A percentile compares a stretch with the other conserved stretches of the same genome.
Evolutionary conservation across 1,139 yeast species (phyloP).

Genomic region (Suhomyces ambrosiae): DNA sequence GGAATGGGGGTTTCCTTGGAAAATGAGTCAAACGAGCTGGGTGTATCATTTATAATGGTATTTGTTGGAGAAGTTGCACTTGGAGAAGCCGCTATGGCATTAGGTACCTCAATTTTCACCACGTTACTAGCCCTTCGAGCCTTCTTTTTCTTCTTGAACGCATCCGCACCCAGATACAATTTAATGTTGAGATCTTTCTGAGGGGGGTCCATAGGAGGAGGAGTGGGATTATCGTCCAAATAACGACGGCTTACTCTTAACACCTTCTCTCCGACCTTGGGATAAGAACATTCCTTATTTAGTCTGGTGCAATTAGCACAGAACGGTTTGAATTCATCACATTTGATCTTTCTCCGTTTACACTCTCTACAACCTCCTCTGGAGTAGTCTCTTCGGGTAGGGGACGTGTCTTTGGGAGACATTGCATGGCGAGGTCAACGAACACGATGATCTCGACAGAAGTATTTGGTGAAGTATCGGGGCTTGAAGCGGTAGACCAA

Average conservation of each 20-base stretch:
- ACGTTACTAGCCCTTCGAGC: slow-evolving; percentile 1
- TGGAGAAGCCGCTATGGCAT: too few relatives aligned
- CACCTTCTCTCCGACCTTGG: slow-evolving; percentile 22
- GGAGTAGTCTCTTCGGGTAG: slow-evolving; percentile 18
- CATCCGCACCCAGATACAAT: slow-evolving; percentile 15
- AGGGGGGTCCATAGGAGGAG: slow-evolving; percentile 6
- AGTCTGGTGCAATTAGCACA: slow-evolving; percentile 48
- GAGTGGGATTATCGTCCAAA: slow-evolving; percentile 14
- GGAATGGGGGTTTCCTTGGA: slow-evolving; percentile 4
- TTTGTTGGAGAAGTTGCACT: slow-evolving; percentile 3
- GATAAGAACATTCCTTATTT: slow-evolving; percentile 25
- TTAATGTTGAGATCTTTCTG: slow-evolving; percentile 15
- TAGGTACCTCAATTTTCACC: too few relatives aligned
- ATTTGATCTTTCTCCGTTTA: slow-evolving; percentile 41
- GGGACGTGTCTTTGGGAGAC: slow-evolving; percentile 11
- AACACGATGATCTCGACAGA: too few relatives aligned
- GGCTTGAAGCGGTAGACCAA: too few relatives aligned
- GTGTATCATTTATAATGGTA: slow-evolving; percentile 5
- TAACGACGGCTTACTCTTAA: slow-evolving; percentile 18
- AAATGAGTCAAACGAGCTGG: slow-evolving; percentile 5
- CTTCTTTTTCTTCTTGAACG: slow-evolving; percentile 8
- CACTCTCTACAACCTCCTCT: slow-evolving; percentile 31
- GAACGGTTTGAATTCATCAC: slow-evolving; percentile 58
- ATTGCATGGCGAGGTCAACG: slow-evolving; percentile 5
- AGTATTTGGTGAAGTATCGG: too few relatives aligned